phyloP scores from a whole-genome alignment of 768 basidiomycete species.

The Trametes cubensis region DNA sequence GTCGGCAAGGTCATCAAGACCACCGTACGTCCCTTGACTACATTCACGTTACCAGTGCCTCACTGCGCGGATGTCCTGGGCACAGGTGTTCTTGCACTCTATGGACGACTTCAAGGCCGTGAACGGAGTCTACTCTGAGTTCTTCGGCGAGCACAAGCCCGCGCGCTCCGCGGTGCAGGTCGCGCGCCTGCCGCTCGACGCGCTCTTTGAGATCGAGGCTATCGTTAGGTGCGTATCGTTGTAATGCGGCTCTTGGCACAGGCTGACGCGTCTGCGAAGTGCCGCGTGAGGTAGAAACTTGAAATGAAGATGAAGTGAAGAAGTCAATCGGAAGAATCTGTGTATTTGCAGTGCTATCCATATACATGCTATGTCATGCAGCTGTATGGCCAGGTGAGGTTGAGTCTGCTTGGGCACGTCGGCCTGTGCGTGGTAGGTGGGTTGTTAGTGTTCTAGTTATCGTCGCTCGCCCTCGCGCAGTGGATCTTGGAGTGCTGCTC shows the following conservation, averaged over 20 bases:
- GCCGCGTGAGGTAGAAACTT: neutral
- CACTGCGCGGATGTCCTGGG: too few species aligned
- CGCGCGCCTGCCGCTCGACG: conserved; percentile 84
- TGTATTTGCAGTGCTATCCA: too few species aligned
- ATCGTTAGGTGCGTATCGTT: conserved; percentile 65
- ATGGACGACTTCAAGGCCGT: conserved; percentile 90
- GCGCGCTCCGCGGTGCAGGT: conserved; percentile 94
- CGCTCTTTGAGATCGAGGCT: conserved; percentile 89
- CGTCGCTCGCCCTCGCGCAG: too few species aligned
- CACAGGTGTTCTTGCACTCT: conserved; percentile 87
- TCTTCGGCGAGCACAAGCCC: conserved; percentile 91
- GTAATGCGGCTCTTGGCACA: neutral
- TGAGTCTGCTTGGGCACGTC: too few species aligned
- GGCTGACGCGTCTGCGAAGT: neutral
- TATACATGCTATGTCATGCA: too few species aligned
- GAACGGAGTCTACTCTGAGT: conserved; percentile 79
- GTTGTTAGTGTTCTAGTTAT: too few species aligned
- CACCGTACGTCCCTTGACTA: conserved; percentile 59
- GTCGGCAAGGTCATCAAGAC: conserved; percentile 87
- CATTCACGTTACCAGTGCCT: neutral
- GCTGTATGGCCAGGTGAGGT: too few species aligned
- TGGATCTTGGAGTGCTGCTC: too few species aligned
- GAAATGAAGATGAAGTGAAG: neutral
- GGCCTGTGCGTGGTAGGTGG: too few species aligned
- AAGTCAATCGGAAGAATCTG: neutral